Evolutionary conservation across 306 rosid genomes (phyloP), one percentile per base, ranked within the genome.

Genomic region (Dalbergia oliveri): DNA sequence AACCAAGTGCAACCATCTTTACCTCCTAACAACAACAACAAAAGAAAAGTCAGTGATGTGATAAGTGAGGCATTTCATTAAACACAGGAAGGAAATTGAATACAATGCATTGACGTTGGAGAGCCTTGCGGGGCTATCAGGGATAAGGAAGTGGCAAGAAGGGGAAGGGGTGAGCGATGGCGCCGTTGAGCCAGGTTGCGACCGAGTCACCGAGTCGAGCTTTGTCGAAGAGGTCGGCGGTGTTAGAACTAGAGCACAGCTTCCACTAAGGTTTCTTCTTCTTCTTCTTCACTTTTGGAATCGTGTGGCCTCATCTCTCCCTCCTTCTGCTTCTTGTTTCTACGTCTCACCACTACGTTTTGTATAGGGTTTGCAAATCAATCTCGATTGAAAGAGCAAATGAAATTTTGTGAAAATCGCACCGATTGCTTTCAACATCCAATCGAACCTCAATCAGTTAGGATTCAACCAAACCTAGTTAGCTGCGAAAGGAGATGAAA

Each of bases 91-190:
- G n/a, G 8, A 3, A 11, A 2, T n/a, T 4, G 23, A 9, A 15
- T 10, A n/a, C 8, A 21, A 14, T 47, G 19, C 9, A 9, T 51
- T 37, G 57, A 43, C 91, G 72, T 88, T 64, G 81, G 90, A 74
- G 57, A 89, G 94, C 87, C 97, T 87, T 76, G 97, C 91, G 19
- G 97, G 97, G n/a, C n/a, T n/a, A n/a, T n/a, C 93, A 9, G 97
- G 98, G 16, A 90, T 82, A 58, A 66, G 6, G 44, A 86, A 83
- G 64, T 90, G 81, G 59, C 39, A 35, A 37, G 90, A 69, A 50
- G 87, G 83, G 63, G 82, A 88, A 94, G 69, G 93, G 78, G 39
- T 54, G 84, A 71, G 83, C 51, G 49, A 90, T 88, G 53, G 68
- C 37, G 53, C 94, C 98, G 6, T 83, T 19, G 18, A 94, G 93